Percentiles rank a stretch among this genome's conserved stretches.
These are phyloP conservation scores for Marasmius fiardii DNA, from an alignment of 1,284 basidiomycete species.

Conservation along the genomic window DNA sequence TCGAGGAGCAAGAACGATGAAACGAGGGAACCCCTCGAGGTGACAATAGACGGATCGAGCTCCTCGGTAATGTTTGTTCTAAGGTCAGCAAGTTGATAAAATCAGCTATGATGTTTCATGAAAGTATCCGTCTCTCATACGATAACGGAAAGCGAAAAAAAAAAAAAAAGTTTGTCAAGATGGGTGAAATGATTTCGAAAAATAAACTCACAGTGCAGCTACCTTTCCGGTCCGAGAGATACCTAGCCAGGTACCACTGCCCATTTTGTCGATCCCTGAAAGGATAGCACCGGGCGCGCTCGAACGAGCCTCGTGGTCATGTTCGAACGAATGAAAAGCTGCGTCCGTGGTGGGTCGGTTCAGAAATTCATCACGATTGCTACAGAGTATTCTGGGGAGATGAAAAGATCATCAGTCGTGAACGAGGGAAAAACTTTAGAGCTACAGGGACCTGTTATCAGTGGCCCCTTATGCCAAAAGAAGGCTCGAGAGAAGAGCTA, in stretches of 20 bases:
- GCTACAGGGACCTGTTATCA: not conserved
- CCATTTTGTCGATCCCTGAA: conserved; percentile 68
- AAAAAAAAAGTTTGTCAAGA: conserved; percentile 2
- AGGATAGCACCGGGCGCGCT: conserved; percentile 40
- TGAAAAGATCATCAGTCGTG: conserved; percentile 3
- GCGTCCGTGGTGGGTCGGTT: conserved; percentile 62
- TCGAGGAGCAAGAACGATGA: conserved; percentile 62
- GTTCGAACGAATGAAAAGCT: conserved; percentile 56
- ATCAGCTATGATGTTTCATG: conserved; percentile 3
- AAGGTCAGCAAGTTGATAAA: conserved; percentile 13
- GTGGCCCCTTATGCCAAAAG: conserved; percentile 6
- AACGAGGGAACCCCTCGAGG: conserved; percentile 65
- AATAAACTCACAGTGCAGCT: conserved; percentile 59
- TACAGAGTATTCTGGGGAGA: conserved; percentile 58
- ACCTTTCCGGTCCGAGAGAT: conserved; percentile 59
- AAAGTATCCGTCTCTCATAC: not conserved
- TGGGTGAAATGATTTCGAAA: conserved; percentile 3
- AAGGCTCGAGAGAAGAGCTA: conserved; percentile 3
- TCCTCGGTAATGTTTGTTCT: conserved; percentile 82
- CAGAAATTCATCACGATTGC: conserved; percentile 75
- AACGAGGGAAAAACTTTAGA: conserved; percentile 7
- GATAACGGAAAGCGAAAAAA: not conserved
- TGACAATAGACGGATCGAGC: conserved; percentile 33
- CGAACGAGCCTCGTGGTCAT: conserved; percentile 22
- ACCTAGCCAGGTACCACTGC: conserved; percentile 80